A percentile compares a stretch with the other conserved stretches of the same genome.
Conservation (phyloP, 177 flowering plant species). For the Vitis hybrid region DNA sequence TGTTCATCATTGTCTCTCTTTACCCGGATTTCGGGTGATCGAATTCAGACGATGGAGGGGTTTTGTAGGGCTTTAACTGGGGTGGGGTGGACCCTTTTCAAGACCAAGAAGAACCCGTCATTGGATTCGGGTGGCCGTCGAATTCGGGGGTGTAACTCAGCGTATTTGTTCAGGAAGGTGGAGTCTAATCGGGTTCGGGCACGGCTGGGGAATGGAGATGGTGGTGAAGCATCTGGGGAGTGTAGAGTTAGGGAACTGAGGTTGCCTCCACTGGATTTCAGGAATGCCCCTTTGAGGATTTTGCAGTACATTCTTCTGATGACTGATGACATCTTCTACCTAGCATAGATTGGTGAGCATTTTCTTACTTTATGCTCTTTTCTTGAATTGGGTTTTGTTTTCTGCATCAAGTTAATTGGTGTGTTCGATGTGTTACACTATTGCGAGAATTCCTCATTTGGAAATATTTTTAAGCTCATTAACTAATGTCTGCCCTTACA, state of each 20-base stretch:
- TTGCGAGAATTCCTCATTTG: too few species aligned
- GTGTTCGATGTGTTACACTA: too few species aligned
- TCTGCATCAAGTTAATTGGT: neutral
- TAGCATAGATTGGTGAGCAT: constrained; percentile 27
- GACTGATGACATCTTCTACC: constrained; percentile 69
- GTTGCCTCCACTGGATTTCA: constrained; percentile 63
- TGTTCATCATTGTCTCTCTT: constrained; percentile 45
- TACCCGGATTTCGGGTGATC: constrained; percentile 33
- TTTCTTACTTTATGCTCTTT: neutral
- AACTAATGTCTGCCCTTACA: too few species aligned
- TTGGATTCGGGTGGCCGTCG: constrained; percentile 17
- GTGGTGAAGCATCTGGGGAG: constrained; percentile 18
- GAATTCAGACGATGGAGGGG: constrained; percentile 46
- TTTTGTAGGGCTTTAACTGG: constrained; percentile 52
- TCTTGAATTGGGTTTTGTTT: neutral
- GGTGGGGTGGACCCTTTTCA: constrained; percentile 63
- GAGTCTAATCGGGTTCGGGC: constrained; percentile 35
- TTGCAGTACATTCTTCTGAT: constrained; percentile 65
- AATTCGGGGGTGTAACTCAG: constrained; percentile 15
- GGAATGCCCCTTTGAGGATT: constrained; percentile 61
- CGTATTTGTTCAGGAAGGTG: constrained; percentile 56
- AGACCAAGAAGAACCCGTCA: constrained; percentile 29
- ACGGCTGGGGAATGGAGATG: constrained; percentile 4
- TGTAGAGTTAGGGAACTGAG: constrained; percentile 65
- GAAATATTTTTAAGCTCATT: neutral